Percentiles rank a stretch among this genome's conserved stretches.
Conservation (phyloP, 2,329 filamentous ascomycete species). For the Colletotrichum liriopes region DNA sequence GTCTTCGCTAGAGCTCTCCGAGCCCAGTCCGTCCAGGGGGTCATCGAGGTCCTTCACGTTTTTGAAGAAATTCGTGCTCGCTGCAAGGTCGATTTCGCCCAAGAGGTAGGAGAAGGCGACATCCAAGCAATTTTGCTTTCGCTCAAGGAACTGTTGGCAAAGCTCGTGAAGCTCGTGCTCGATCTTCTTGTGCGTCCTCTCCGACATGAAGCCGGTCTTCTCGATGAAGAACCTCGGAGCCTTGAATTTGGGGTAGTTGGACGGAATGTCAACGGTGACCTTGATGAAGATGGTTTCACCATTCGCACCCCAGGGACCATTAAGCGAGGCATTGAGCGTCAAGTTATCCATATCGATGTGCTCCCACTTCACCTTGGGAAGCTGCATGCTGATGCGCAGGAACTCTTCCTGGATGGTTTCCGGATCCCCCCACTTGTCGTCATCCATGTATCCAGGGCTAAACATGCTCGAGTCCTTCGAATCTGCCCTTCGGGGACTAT, state of each 20-base stretch:
- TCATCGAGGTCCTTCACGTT: constrained; percentile 76
- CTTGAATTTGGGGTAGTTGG: constrained; percentile 71
- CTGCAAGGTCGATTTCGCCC: constrained; percentile 74
- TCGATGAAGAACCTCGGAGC: constrained; percentile 74
- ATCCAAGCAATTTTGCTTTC: constrained; percentile 74
- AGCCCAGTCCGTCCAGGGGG: constrained; percentile 69
- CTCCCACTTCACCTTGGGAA: constrained; percentile 77
- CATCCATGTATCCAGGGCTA: constrained; percentile 66
- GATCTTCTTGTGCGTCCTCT: constrained; percentile 67
- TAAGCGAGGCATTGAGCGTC: constrained; percentile 72
- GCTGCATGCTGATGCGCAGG: constrained; percentile 72
- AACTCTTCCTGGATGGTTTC: constrained; percentile 78
- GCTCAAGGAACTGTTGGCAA: constrained; percentile 68
- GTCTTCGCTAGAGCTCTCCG: constrained; percentile 89
- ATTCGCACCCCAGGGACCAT: constrained; percentile 74
- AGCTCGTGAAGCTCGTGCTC: constrained; percentile 71
- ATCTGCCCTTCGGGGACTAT: constrained; percentile 64
- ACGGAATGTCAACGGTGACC: constrained; percentile 73
- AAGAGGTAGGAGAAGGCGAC: constrained; percentile 75
- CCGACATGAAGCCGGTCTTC: constrained; percentile 74
- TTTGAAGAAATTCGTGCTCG: constrained; percentile 74
- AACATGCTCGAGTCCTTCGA: constrained; percentile 69
- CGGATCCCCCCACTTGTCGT: constrained; percentile 72
- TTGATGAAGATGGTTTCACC: constrained; percentile 74
- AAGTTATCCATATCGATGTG: constrained; percentile 75